These are phyloP conservation scores for Lentithecium fluviatile DNA, from an alignment of 495 filamentous ascomycete genomes.

Conservation along the genomic window DNA sequence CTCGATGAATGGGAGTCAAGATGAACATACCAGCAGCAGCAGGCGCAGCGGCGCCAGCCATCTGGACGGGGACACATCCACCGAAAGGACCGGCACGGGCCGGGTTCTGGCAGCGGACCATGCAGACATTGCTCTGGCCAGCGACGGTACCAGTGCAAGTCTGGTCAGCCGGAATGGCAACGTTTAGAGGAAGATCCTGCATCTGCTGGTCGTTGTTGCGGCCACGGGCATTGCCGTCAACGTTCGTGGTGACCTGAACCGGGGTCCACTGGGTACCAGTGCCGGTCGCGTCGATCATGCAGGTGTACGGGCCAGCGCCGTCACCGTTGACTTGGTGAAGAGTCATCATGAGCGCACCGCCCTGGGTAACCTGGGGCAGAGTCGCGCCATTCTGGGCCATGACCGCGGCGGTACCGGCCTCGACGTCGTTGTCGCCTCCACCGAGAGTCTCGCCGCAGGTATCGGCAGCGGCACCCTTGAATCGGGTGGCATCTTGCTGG, in stretches of 20 bases:
- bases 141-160: conserved; percentile 54
- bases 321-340: conserved; percentile 58
- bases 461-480: conserved; percentile 42
- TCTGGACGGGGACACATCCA: conserved; percentile 55
- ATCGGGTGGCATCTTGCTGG: conserved; percentile 56
- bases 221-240: conserved; percentile 34
- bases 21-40: conserved; percentile 12
- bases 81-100: conserved; percentile 55
- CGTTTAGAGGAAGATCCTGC: conserved; percentile 39
- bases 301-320: conserved; percentile 55
- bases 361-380: conserved; percentile 51
- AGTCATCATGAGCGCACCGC: conserved; percentile 53
- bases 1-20: not conserved
- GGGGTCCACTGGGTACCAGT: conserved; percentile 45
- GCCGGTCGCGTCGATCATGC: conserved; percentile 51
- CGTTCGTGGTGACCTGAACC: conserved; percentile 33
- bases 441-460: conserved; percentile 37
- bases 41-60: conserved; percentile 33
- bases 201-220: conserved; percentile 18
- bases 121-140: conserved; percentile 52
- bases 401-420: conserved; percentile 50
- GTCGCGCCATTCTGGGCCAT: conserved; percentile 44
- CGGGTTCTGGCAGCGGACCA: conserved; percentile 54
- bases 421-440: conserved; percentile 49
- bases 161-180: conserved; percentile 50